These are phyloP conservation scores for Beverwykella pulmonaria DNA, from an alignment of 495 filamentous ascomycete genomes.

Conservation along the genomic window DNA sequence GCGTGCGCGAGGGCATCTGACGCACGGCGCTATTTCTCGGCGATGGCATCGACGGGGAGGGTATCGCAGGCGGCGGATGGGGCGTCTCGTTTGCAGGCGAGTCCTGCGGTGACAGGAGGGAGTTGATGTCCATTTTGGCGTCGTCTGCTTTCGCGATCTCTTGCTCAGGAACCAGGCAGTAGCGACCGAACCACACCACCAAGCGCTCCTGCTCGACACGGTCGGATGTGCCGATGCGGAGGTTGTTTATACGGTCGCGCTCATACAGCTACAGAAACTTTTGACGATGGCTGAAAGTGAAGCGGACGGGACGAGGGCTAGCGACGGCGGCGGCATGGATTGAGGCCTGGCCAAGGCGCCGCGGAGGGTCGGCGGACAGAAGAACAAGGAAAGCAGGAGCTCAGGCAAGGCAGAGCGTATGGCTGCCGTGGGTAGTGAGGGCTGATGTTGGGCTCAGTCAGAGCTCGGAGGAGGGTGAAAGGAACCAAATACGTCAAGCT, in stretches of 20 bases:
- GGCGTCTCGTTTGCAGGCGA: constrained; percentile 53
- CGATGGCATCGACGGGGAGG: constrained; percentile 22
- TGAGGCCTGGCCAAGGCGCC: background rate
- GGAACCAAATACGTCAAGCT: background rate
- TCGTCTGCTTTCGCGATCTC: background rate
- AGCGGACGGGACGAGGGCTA: constrained; percentile 4
- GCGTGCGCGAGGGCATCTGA: constrained; percentile 37
- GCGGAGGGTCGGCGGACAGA: background rate
- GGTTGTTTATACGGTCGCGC: background rate
- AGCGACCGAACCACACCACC: background rate
- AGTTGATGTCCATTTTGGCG: constrained; percentile 68
- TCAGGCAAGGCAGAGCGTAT: background rate
- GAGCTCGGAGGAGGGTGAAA: background rate
- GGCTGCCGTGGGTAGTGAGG: background rate
- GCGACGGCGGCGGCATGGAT: constrained; percentile 11
- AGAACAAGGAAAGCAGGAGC: background rate
- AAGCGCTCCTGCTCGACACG: background rate
- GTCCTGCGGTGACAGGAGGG: constrained; percentile 70
- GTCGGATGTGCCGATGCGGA: background rate
- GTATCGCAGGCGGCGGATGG: constrained; percentile 44
- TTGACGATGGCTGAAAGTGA: constrained; percentile 11
- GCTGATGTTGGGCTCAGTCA: background rate
- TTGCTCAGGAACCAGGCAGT: background rate
- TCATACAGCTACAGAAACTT: background rate
- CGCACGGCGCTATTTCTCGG: constrained; percentile 35